Evolutionary conservation across 352 stramenopile genomes (phyloP).

Genomic region (Phytophthora syringae): DNA sequence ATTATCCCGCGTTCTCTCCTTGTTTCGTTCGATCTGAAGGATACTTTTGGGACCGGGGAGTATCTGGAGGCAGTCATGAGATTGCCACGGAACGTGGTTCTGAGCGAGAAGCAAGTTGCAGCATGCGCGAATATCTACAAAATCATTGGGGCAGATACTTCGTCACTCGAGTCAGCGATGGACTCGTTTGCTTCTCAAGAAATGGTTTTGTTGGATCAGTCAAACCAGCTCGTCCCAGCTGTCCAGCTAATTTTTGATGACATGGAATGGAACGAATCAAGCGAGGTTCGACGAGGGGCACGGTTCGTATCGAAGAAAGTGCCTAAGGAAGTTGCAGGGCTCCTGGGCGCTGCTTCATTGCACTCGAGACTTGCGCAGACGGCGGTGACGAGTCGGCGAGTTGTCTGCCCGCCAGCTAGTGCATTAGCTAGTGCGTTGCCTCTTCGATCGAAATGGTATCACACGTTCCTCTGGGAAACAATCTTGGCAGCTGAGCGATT

Average conservation of each 20-base stretch:
- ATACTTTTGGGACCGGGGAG: conserved; percentile 55
- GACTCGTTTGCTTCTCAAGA: conserved; percentile 40
- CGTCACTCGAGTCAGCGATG: conserved; percentile 30
- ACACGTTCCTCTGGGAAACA: conserved; percentile 63
- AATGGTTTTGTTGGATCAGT: conserved; percentile 50
- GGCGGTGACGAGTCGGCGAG: conserved; percentile 55
- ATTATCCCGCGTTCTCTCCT: conserved; percentile 68
- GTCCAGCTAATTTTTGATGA: conserved; percentile 66
- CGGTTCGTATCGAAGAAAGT: conserved; percentile 65
- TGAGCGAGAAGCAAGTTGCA: conserved; percentile 37
- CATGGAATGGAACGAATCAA: conserved; percentile 81
- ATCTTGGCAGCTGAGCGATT: conserved; percentile 62
- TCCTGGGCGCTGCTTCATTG: conserved; percentile 64
- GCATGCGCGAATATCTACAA: conserved; percentile 61
- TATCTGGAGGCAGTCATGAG: conserved; percentile 61
- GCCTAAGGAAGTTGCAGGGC: conserved; percentile 46
- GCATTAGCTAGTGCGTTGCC: conserved; percentile 56
- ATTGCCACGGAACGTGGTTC: conserved; percentile 34
- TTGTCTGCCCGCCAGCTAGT: conserved; percentile 49
- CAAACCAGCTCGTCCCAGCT: conserved; percentile 41
- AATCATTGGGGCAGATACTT: conserved; percentile 42
- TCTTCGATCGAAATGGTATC: conserved; percentile 42
- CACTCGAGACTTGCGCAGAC: conserved; percentile 71
- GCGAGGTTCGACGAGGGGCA: conserved; percentile 51
- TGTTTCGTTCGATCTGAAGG: conserved; percentile 59